Conservation (phyloP, 495 filamentous ascomycete genomes). For the Penicillium odoratum region DNA sequence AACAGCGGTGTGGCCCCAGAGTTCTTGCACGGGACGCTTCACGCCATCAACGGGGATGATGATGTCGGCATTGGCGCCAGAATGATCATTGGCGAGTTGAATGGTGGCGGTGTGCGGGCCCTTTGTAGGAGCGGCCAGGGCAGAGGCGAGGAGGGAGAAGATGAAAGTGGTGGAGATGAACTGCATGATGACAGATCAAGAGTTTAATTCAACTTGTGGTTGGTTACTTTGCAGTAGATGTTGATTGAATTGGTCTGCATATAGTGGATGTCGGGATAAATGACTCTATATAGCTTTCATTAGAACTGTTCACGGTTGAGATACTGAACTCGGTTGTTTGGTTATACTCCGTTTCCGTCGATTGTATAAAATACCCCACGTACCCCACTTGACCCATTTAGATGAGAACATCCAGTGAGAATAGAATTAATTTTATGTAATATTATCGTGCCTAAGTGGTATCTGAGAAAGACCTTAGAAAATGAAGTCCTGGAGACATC, state of each 20-base stretch:
- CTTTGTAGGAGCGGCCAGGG: conserved; percentile 11
- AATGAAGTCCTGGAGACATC: too few relatives aligned
- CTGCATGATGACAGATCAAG: conserved; percentile 17
- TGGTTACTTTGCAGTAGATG: neutral
- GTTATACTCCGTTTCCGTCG: conserved; percentile 1
- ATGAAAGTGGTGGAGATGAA: conserved; percentile 19
- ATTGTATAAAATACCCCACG: neutral
- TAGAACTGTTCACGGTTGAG: neutral
- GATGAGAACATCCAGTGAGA: neutral
- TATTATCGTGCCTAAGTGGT: too few relatives aligned
- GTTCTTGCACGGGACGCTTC: conserved; percentile 23
- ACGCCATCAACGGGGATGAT: conserved; percentile 23
- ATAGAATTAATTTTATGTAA: too few relatives aligned
- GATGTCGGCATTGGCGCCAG: conserved; percentile 20
- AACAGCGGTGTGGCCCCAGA: conserved; percentile 24
- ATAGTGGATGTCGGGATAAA: neutral
- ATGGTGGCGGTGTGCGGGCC: conserved; percentile 11
- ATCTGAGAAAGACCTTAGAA: too few relatives aligned
- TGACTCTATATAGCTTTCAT: neutral
- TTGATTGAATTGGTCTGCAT: too few relatives aligned
- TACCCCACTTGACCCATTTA: conserved; percentile 1
- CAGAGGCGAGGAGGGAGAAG: conserved; percentile 15
- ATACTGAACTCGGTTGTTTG: conserved; percentile 3
- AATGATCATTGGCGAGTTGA: conserved; percentile 27
- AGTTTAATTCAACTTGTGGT: neutral